Evolutionary conservation across 2,329 filamentous ascomycete species (phyloP).

Genomic region (Neopestalotiopsis sp.): DNA sequence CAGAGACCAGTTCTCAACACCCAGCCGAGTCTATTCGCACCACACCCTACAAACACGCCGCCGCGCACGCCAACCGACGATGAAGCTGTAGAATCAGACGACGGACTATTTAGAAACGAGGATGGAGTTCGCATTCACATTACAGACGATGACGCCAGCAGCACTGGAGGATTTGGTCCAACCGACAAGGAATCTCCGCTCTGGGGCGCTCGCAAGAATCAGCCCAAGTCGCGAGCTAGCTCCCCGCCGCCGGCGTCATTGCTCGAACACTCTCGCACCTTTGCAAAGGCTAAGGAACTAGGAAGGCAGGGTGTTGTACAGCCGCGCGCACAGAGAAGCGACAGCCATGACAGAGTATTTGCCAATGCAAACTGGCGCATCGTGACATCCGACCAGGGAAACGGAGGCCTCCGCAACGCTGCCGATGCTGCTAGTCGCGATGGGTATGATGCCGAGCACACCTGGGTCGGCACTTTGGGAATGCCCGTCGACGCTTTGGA

Average conservation of each 20-base stretch:
- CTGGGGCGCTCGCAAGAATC: slow-evolving; percentile 78
- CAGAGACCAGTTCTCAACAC: slow-evolving; percentile 37
- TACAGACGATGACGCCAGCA: slow-evolving; percentile 38
- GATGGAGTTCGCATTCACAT: slow-evolving; percentile 61
- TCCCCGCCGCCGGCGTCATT: slow-evolving; percentile 79
- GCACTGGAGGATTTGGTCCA: slow-evolving; percentile 59
- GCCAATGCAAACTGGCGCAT: slow-evolving; percentile 83
- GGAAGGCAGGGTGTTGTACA: slow-evolving; percentile 64
- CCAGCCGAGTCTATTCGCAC: slow-evolving; percentile 60
- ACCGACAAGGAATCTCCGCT: slow-evolving; percentile 77
- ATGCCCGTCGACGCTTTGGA: slow-evolving; percentile 91
- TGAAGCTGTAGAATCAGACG: slow-evolving; percentile 40
- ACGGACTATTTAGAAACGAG: slow-evolving; percentile 60
- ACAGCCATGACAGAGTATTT: slow-evolving; percentile 73
- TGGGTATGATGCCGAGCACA: slow-evolving; percentile 73
- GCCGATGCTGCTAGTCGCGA: slow-evolving; percentile 77
- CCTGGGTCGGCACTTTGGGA: slow-evolving; percentile 91
- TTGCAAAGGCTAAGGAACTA: slow-evolving; percentile 63
- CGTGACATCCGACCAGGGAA: slow-evolving; percentile 86
- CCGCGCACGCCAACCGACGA: slow-evolving; percentile 62
- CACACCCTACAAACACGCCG: slow-evolving; percentile 54
- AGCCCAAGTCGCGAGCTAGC: slow-evolving; percentile 77
- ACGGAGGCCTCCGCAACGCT: slow-evolving; percentile 89
- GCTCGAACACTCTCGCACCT: slow-evolving; percentile 67
- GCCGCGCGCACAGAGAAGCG: slow-evolving; percentile 59